phyloP scores from a whole-genome alignment of 495 filamentous ascomycete species.

The Choiromyces venosus region DNA sequence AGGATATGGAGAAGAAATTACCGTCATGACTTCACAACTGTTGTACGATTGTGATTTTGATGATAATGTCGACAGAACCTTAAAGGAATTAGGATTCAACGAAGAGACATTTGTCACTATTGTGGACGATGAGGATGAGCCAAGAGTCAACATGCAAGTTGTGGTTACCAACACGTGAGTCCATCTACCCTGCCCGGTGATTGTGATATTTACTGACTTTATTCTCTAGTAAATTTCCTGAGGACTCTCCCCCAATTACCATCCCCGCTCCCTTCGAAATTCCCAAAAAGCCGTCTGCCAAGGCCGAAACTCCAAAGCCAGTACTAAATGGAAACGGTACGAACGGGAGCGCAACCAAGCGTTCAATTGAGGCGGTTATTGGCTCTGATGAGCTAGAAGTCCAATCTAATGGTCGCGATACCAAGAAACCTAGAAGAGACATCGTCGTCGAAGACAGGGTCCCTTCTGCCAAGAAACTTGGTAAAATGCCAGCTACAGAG shows the following conservation, averaged over 20 bases:
- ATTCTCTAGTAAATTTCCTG: constrained; percentile 41
- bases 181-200: not conserved
- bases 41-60: constrained; percentile 86
- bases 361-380: constrained; percentile 23
- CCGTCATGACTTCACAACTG: constrained; percentile 62
- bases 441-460: constrained; percentile 28
- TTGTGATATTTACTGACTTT: constrained; percentile 23
- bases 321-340: constrained; percentile 24
- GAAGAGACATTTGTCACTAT: constrained; percentile 74
- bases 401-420: constrained; percentile 17
- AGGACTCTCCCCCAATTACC: constrained; percentile 47
- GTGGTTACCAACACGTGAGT: constrained; percentile 49
- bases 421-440: constrained; percentile 48
- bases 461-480: constrained; percentile 14
- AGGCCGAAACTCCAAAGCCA: constrained; percentile 8
- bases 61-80: constrained; percentile 73
- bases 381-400: constrained; percentile 5
- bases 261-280: constrained; percentile 50
- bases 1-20: constrained; percentile 79
- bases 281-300: constrained; percentile 50
- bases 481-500: constrained; percentile 19
- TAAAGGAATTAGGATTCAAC: constrained; percentile 69
- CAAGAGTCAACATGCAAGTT: constrained; percentile 72
- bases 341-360: constrained; percentile 33
- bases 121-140: constrained; percentile 71